Conservation (phyloP, 2,329 filamentous ascomycete genomes). For the Aspergillus amoenus region DNA sequence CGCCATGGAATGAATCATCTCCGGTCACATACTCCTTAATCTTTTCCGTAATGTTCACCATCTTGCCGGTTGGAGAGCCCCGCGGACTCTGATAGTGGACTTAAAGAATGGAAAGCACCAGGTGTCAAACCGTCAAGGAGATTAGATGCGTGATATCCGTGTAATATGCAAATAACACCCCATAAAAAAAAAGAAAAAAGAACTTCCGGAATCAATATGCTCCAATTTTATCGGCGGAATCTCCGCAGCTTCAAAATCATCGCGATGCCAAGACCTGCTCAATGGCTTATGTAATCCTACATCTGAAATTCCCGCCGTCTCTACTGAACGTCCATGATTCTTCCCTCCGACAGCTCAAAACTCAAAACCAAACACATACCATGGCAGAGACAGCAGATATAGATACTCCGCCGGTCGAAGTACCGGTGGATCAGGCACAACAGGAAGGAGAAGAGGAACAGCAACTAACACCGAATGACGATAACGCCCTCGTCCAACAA, state of each 20-base stretch:
- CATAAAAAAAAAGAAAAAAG: not conserved
- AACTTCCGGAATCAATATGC: not conserved
- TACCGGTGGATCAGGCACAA: constrained; percentile 44
- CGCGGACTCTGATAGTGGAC: constrained; percentile 21
- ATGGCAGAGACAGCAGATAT: constrained; percentile 30
- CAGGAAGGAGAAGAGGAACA: not conserved
- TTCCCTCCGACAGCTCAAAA: not conserved
- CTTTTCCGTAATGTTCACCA: constrained; percentile 99
- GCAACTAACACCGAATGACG: not conserved
- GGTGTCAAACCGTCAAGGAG: not conserved
- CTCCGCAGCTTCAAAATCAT: constrained; percentile 20
- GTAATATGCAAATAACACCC: not conserved
- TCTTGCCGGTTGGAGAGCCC: constrained; percentile 47
- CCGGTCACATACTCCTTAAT: constrained; percentile 80
- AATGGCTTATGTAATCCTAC: constrained; percentile 17
- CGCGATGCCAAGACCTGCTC: constrained; percentile 17
- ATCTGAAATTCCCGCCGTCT: constrained; percentile 7
- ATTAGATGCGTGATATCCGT: not conserved
- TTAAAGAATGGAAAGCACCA: not conserved
- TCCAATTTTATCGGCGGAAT: constrained; percentile 7
- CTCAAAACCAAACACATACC: not conserved
- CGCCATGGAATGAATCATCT: not conserved
- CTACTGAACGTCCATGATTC: constrained; percentile 4
- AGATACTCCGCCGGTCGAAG: constrained; percentile 29
- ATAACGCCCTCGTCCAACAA: constrained; percentile 8